phyloP scores from a whole-genome alignment of 2,329 filamentous ascomycete genomes.

The Aschersonia sp. region DNA sequence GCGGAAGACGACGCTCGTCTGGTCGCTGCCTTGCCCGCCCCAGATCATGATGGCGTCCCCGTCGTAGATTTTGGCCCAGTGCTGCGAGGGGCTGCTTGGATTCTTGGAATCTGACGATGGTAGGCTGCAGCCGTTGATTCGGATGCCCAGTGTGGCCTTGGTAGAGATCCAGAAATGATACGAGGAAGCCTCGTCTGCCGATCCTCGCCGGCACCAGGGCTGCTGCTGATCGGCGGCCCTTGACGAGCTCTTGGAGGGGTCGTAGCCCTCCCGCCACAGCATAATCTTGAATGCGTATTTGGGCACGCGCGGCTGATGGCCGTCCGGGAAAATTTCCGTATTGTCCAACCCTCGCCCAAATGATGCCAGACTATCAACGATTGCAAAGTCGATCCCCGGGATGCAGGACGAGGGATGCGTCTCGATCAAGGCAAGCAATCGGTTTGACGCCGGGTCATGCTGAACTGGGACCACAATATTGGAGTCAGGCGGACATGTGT shows the following conservation, averaged over 20 bases:
- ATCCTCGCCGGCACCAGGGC: slow-evolving; percentile 20
- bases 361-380: slow-evolving; percentile 53
- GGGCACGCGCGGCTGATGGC: slow-evolving; percentile 56
- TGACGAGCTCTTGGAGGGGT: slow-evolving; percentile 38
- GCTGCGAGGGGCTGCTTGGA: slow-evolving; percentile 35
- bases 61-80: slow-evolving; percentile 57
- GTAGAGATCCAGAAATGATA: slow-evolving; percentile 65
- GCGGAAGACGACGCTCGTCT: slow-evolving; percentile 33
- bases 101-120: slow-evolving; percentile 38
- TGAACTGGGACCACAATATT: slow-evolving; percentile 21
- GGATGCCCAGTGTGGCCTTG: slow-evolving; percentile 61
- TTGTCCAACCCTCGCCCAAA: slow-evolving; percentile 65
- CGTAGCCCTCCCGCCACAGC: slow-evolving; percentile 56
- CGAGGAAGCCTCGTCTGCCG: slow-evolving; percentile 27
- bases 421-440: slow-evolving; percentile 48
- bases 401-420: slow-evolving; percentile 52
- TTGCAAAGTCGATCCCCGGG: slow-evolving; percentile 43
- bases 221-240: slow-evolving; percentile 29
- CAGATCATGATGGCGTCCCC: slow-evolving; percentile 68
- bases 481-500: slow-evolving; percentile 21
- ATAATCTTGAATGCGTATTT: slow-evolving; percentile 70
- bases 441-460: slow-evolving; percentile 18
- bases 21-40: slow-evolving; percentile 26
- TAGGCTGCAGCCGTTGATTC: slow-evolving; percentile 59
- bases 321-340: slow-evolving; percentile 49